Evolutionary conservation across 2,329 filamentous ascomycete species (phyloP).

Genomic region (Cercospora nicotianae): DNA sequence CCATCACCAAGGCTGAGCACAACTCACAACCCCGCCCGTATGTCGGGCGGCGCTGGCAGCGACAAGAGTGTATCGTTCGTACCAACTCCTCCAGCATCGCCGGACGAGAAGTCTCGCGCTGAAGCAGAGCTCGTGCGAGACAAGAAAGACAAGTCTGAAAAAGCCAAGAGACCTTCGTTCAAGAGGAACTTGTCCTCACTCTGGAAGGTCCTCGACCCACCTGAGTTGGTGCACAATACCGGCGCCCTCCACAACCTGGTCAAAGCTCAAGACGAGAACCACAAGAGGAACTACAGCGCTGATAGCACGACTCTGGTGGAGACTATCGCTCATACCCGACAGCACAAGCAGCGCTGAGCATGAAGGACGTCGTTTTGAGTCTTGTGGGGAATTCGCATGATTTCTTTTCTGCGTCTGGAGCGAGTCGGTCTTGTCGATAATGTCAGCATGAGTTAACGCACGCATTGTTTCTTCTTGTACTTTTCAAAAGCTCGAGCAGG

Average conservation of each 20-base stretch:
- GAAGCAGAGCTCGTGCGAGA: constrained; percentile 6
- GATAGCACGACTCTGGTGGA: constrained; percentile 10
- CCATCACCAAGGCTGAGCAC: not conserved
- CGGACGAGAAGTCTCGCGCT: not conserved
- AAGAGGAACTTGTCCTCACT: constrained; percentile 17
- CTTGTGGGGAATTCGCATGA: not conserved
- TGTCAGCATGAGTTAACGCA: not conserved
- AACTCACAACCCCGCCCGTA: not conserved
- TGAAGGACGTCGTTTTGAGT: not conserved
- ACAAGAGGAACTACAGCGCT: constrained; percentile 2
- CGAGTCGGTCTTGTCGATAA: not conserved
- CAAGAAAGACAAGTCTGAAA: constrained; percentile 6
- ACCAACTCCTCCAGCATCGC: not conserved
- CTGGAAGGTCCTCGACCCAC: constrained; percentile 25
- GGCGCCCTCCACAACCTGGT: constrained; percentile 21
- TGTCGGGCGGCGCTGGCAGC: constrained; percentile 5
- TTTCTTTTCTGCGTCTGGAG: not conserved
- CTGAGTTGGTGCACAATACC: constrained; percentile 18
- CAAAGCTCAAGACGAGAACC: constrained; percentile 6
- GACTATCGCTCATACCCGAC: not conserved
- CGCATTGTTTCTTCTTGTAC: not conserved
- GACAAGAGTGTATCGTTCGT: constrained; percentile 9
- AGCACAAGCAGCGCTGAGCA: constrained; percentile 5
- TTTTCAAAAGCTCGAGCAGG: constrained; percentile 1
- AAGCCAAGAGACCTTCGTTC: constrained; percentile 16